These are phyloP conservation scores for Astrephomene gubernaculifera DNA, from an alignment of 139 green algal genomes.

Conservation along the genomic window DNA sequence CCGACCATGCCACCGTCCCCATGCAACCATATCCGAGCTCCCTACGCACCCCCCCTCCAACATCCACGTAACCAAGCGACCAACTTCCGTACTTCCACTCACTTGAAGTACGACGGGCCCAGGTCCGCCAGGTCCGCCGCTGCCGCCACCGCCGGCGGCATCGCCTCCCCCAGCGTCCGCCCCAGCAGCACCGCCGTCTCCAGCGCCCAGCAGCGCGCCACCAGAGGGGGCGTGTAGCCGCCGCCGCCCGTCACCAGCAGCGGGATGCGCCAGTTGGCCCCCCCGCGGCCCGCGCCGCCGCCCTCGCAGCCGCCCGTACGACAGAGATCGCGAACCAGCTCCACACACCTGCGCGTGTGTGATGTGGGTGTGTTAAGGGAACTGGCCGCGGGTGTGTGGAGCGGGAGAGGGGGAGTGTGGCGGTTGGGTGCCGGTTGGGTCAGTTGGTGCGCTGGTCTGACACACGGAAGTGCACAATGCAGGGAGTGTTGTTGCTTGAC, in stretches of 20 bases:
- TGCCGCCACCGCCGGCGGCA: conserved; percentile 20
- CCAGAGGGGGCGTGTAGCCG: conserved; percentile 39
- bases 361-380: too few relatives aligned
- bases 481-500: too few relatives aligned
- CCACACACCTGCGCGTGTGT: conserved; percentile 11
- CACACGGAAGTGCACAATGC: too few relatives aligned
- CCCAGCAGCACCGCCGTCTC: conserved; percentile 44
- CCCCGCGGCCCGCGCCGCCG: neutral
- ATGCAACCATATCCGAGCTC: too few relatives aligned
- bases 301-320: neutral
- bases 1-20: too few relatives aligned
- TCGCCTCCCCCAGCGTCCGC: conserved; percentile 3
- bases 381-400: too few relatives aligned
- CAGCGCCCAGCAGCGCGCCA: conserved; percentile 32
- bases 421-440: too few relatives aligned
- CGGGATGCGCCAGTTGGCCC: neutral
- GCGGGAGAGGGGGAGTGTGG: too few relatives aligned
- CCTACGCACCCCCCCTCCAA: too few relatives aligned
- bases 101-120: conserved; percentile 44
- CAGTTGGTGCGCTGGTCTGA: too few relatives aligned
- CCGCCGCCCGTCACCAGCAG: conserved; percentile 37
- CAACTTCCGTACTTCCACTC: too few relatives aligned
- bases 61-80: too few relatives aligned
- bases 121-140: conserved; percentile 30
- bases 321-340: conserved; percentile 31